Percentiles rank a stretch among this genome's conserved stretches.
phyloP scores from a whole-genome alignment of 169 alveolate genomes.

The Amoebophrya sp. region DNA sequence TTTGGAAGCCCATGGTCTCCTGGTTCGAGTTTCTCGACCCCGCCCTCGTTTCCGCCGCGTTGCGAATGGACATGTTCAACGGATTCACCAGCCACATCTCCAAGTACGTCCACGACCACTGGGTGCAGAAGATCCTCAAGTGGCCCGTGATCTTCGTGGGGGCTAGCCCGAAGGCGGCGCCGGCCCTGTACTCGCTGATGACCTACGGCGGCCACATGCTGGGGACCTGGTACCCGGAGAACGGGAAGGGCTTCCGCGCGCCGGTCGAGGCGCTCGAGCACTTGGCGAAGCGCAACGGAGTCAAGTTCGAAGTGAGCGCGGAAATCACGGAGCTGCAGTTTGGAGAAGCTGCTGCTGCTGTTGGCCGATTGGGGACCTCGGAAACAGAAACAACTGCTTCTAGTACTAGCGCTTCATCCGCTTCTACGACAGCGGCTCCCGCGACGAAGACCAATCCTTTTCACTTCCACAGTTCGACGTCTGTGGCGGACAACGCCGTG shows the following conservation, averaged over 20 bases:
- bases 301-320: not conserved
- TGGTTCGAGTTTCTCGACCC: not conserved
- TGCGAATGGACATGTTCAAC: not conserved
- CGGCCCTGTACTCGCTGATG: not conserved
- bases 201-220: constrained; percentile 1
- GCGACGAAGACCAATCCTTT: too few relatives aligned
- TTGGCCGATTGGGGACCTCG: too few relatives aligned
- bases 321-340: not conserved
- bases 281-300: not conserved
- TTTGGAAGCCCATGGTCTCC: not conserved
- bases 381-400: too few relatives aligned
- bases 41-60: not conserved
- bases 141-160: not conserved
- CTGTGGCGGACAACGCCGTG: too few relatives aligned
- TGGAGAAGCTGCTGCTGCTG: too few relatives aligned
- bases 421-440: too few relatives aligned
- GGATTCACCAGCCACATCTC: not conserved
- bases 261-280: not conserved
- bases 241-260: not conserved
- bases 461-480: too few relatives aligned
- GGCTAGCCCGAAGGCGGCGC: not conserved
- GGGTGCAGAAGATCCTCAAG: not conserved
- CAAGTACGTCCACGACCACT: not conserved
- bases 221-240: not conserved
- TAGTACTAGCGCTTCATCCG: too few relatives aligned